Evolutionary conservation across 768 basidiomycete genomes (phyloP).

Genomic region (Leccinum barrowsii): DNA sequence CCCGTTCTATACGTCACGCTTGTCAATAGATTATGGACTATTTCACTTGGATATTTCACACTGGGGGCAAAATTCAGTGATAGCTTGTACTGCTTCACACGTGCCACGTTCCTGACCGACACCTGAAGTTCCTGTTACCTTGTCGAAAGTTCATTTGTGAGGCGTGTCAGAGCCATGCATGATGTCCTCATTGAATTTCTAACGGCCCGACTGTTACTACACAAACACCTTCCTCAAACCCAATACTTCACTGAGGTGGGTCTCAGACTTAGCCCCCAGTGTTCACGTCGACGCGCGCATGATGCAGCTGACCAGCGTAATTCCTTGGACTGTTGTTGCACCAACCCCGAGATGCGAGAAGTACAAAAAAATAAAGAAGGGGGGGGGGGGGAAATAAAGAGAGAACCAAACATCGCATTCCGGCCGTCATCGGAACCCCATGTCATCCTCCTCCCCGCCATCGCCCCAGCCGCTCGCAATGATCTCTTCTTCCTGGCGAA

Average conservation of each 20-base stretch:
- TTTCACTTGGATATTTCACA: too few species aligned
- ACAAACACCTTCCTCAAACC: too few species aligned
- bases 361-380: constrained; percentile 13
- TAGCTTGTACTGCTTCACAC: too few species aligned
- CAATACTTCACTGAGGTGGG: too few species aligned
- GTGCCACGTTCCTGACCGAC: too few species aligned
- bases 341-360: constrained; percentile 10
- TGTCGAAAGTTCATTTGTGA: too few species aligned
- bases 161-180: too few species aligned
- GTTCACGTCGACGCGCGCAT: neutral
- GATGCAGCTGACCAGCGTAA: constrained; percentile 11
- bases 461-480: constrained; percentile 69
- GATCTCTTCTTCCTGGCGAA: constrained; percentile 55
- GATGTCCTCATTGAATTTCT: too few species aligned
- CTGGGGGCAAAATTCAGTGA: too few species aligned
- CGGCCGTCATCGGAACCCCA: constrained; percentile 51
- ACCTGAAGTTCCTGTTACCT: too few species aligned
- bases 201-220: too few species aligned
- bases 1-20: neutral
- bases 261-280: too few species aligned
- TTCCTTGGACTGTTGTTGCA: constrained; percentile 10
- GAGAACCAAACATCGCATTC: constrained; percentile 1
- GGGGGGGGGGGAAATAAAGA: neutral
- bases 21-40: neutral
- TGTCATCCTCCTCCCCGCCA: constrained; percentile 64